Evolutionary conservation across 495 filamentous ascomycete genomes (phyloP).

Genomic region (Acidiella bohemica): DNA sequence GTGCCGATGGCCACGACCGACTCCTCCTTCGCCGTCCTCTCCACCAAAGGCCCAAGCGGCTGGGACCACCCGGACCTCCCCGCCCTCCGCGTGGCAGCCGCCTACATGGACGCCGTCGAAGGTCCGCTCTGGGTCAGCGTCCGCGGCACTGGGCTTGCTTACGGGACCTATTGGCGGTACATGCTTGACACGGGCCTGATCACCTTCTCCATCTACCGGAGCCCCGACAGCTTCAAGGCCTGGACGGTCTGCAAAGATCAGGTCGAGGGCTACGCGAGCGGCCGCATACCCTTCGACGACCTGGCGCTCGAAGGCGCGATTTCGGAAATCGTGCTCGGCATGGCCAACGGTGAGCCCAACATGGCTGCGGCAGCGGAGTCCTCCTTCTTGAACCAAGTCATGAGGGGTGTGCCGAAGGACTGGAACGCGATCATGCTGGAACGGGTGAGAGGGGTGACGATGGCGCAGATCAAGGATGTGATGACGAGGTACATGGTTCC

Average conservation of each 20-base stretch:
- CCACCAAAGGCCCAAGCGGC: constrained; percentile 56
- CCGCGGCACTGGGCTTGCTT: constrained; percentile 82
- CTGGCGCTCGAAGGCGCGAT: constrained; percentile 79
- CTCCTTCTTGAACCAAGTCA: constrained; percentile 69
- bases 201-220: constrained; percentile 72
- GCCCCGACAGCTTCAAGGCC: constrained; percentile 78
- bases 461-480: constrained; percentile 62
- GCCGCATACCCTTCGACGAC: constrained; percentile 53
- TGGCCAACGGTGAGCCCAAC: constrained; percentile 77
- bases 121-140: constrained; percentile 88
- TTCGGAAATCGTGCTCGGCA: constrained; percentile 66
- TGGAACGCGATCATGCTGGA: constrained; percentile 65
- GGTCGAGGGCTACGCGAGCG: constrained; percentile 53
- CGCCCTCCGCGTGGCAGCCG: constrained; percentile 68
- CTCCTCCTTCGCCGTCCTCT: constrained; percentile 73
- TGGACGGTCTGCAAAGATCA: constrained; percentile 63
- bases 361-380: constrained; percentile 64
- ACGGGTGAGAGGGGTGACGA: constrained; percentile 58
- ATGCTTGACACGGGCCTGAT: constrained; percentile 67
- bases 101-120: constrained; percentile 87
- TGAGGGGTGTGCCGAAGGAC: constrained; percentile 60
- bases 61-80: constrained; percentile 67
- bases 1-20: constrained; percentile 88
- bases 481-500: constrained; percentile 65
- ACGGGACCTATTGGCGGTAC: constrained; percentile 63